A percentile compares a stretch with the other conserved stretches of the same genome.
phyloP scores from a whole-genome alignment of 83 land plant genomes.

The Thuja plicata region DNA sequence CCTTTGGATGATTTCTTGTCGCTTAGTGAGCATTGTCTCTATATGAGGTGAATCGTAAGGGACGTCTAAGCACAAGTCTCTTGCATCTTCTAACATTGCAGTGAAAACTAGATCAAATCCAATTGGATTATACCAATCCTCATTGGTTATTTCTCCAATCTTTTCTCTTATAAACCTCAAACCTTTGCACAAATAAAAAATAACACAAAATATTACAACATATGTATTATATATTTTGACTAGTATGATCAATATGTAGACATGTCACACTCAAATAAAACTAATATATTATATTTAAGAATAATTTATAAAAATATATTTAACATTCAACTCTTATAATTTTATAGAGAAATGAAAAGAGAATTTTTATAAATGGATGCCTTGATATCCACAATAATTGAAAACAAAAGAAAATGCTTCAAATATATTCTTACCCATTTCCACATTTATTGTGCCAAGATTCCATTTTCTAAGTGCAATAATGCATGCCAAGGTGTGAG shows the following conservation, averaged over 20 bases:
- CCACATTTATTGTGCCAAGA: conserved; percentile 44
- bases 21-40: neutral
- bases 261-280: too few species aligned
- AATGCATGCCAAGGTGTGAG: conserved; percentile 24
- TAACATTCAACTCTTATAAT: too few species aligned
- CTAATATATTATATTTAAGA: too few species aligned
- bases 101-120: conserved; percentile 83
- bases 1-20: conserved; percentile 27
- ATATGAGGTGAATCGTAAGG: too few species aligned
- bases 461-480: conserved; percentile 74
- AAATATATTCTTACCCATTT: conserved; percentile 34
- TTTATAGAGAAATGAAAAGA: too few species aligned
- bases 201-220: too few species aligned
- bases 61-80: conserved; percentile 52
- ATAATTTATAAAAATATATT: too few species aligned
- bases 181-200: conserved; percentile 13
- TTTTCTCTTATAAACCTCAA: conserved; percentile 28
- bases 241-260: too few species aligned
- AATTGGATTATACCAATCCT: conserved; percentile 46
- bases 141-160: conserved; percentile 1
- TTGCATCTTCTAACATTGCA: conserved; percentile 62
- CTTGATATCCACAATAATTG: too few species aligned
- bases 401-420: too few species aligned
- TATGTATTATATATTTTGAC: too few species aligned
- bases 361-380: too few species aligned